phyloP scores from a whole-genome alignment of 345 rosid species.

The Garcia nutans region DNA sequence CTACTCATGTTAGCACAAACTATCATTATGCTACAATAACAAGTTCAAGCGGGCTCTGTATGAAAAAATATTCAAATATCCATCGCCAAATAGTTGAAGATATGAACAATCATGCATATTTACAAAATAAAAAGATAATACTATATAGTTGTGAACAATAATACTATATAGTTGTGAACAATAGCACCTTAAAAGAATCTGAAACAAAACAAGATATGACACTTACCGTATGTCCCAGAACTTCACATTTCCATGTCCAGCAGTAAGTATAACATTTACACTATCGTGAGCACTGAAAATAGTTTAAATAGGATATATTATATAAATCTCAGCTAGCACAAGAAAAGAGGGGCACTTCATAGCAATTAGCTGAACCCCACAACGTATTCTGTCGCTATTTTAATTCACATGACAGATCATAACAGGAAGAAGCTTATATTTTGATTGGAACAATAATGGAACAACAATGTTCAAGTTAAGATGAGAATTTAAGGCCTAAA shows the following conservation, averaged over 20 bases:
- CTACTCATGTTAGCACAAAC: neutral
- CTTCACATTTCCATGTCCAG: slow-evolving; percentile 83
- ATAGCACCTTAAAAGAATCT: slow-evolving; percentile 7
- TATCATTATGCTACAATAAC: neutral
- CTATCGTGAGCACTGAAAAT: slow-evolving; percentile 61
- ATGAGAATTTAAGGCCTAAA: neutral
- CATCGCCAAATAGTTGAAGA: neutral
- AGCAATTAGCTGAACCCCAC: neutral
- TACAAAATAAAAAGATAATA: neutral
- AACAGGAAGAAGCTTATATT: too few species aligned
- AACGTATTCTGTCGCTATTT: neutral
- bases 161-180: neutral
- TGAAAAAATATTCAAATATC: neutral
- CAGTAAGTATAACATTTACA: slow-evolving; percentile 65
- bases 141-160: neutral
- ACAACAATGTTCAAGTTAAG: neutral
- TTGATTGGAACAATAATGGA: neutral
- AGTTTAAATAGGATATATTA: slow-evolving; percentile 12
- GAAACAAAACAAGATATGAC: slow-evolving; percentile 10
- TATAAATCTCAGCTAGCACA: slow-evolving; percentile 10
- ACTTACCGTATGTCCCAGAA: slow-evolving; percentile 90
- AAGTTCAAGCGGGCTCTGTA: neutral
- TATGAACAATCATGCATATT: neutral
- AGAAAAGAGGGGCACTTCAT: neutral
- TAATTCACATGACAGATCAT: neutral